A percentile compares a stretch with the other conserved stretches of the same genome.
Evolutionary conservation across 306 rosid genomes (phyloP).

Genomic region (Benincasa hispida): DNA sequence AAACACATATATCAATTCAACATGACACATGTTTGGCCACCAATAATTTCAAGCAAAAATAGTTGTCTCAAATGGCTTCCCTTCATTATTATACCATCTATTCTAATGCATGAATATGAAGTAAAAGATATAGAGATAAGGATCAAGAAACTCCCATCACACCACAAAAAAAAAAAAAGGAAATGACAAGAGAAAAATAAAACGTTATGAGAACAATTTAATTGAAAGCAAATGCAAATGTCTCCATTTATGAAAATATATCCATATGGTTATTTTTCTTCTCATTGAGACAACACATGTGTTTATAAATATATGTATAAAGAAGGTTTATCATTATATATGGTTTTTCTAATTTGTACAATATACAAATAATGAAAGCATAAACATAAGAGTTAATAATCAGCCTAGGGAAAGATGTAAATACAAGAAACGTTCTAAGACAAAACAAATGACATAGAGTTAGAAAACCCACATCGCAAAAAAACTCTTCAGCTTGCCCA

Average conservation of each 20-base stretch:
- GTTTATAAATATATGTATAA: background rate
- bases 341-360: background rate
- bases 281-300: conserved; percentile 3
- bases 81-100: conserved; percentile 6
- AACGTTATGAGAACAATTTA: background rate
- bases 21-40: conserved; percentile 7
- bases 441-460: too few species aligned
- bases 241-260: background rate
- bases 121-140: background rate
- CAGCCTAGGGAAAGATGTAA: too few species aligned
- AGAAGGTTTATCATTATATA: background rate
- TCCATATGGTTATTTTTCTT: conserved; percentile 1
- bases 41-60: background rate
- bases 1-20: background rate
- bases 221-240: conserved; percentile 5
- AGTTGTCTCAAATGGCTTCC: conserved; percentile 7
- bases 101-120: background rate
- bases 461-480: too few species aligned
- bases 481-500: too few species aligned
- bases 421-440: too few species aligned
- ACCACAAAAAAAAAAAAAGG: background rate
- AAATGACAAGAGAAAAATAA: background rate
- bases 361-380: background rate
- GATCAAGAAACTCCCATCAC: background rate
- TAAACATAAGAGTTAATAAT: background rate